Conservation (phyloP, 2,329 filamentous ascomycete species). For the Cercospora sesami region DNA sequence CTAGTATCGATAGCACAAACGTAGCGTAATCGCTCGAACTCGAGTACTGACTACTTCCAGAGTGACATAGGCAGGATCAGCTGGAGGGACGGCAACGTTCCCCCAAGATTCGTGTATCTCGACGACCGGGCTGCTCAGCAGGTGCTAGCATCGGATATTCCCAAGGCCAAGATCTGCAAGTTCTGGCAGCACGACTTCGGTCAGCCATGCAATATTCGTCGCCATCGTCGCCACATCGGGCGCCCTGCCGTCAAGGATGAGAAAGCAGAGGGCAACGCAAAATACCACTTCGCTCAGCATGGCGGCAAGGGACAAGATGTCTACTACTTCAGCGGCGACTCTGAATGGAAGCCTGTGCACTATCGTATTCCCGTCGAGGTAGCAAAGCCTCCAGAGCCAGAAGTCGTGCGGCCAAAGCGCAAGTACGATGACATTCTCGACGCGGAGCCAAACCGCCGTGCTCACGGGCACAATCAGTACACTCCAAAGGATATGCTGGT, state of each 20-base stretch:
- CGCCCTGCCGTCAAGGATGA: constrained; percentile 36
- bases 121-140: constrained; percentile 44
- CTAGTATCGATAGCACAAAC: not conserved
- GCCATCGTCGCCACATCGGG: constrained; percentile 41
- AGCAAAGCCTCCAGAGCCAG: not conserved
- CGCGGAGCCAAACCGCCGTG: constrained; percentile 22
- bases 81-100: constrained; percentile 32
- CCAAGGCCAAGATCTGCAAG: constrained; percentile 29
- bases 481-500: constrained; percentile 34
- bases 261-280: constrained; percentile 21
- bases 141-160: constrained; percentile 36
- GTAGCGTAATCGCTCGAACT: not conserved
- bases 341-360: constrained; percentile 29
- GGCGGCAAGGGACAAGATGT: constrained; percentile 22
- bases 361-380: constrained; percentile 20
- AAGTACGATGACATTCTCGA: constrained; percentile 24
- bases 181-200: constrained; percentile 46
- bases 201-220: constrained; percentile 36
- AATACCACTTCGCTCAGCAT: constrained; percentile 21
- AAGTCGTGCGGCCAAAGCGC: constrained; percentile 24
- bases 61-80: constrained; percentile 35
- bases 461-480: constrained; percentile 35
- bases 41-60: constrained; percentile 9
- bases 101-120: constrained; percentile 44
- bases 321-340: constrained; percentile 36